Conservation (phyloP, 495 filamentous ascomycete species). For the Penicillium bovifimosum region DNA sequence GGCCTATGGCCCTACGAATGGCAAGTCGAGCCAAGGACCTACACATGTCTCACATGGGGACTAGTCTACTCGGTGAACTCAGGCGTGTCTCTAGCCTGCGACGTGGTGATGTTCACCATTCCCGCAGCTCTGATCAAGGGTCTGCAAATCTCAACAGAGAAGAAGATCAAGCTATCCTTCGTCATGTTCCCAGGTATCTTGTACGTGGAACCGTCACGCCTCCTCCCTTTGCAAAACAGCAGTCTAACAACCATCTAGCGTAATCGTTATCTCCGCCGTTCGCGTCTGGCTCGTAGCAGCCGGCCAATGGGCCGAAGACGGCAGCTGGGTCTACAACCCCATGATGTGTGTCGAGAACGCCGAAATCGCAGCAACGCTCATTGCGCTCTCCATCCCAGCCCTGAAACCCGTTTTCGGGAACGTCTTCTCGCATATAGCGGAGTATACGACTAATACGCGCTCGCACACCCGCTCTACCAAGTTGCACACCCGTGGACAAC, state of each 20-base stretch:
- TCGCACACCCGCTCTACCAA: constrained; percentile 14
- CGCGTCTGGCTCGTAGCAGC: constrained; percentile 39
- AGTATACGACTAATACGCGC: constrained; percentile 23
- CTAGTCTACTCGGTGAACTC: constrained; percentile 42
- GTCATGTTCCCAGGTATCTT: constrained; percentile 43
- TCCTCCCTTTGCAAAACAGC: background rate
- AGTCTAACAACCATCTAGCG: constrained; percentile 23
- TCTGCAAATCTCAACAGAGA: constrained; percentile 28
- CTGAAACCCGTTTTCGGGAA: constrained; percentile 39
- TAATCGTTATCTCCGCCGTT: constrained; percentile 37
- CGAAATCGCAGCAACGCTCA: constrained; percentile 40
- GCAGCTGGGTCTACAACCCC: constrained; percentile 42
- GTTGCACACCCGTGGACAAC: constrained; percentile 9
- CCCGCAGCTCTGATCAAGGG: constrained; percentile 36
- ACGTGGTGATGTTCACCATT: constrained; percentile 41
- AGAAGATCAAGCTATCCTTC: constrained; percentile 34
- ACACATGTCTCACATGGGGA: constrained; percentile 39
- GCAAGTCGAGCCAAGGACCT: constrained; percentile 27
- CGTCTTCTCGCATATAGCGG: constrained; percentile 21
- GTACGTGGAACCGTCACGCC: constrained; percentile 20
- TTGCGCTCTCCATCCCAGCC: constrained; percentile 43
- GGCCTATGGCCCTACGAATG: constrained; percentile 43
- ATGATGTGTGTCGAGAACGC: constrained; percentile 41
- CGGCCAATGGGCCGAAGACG: constrained; percentile 37
- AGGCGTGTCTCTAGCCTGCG: constrained; percentile 36